Percentiles rank a stretch among this genome's conserved stretches.
These are phyloP conservation scores for Kluyveromyces marxianus DNA, from an alignment of 1,139 yeast genomes.

Conservation along the genomic window DNA sequence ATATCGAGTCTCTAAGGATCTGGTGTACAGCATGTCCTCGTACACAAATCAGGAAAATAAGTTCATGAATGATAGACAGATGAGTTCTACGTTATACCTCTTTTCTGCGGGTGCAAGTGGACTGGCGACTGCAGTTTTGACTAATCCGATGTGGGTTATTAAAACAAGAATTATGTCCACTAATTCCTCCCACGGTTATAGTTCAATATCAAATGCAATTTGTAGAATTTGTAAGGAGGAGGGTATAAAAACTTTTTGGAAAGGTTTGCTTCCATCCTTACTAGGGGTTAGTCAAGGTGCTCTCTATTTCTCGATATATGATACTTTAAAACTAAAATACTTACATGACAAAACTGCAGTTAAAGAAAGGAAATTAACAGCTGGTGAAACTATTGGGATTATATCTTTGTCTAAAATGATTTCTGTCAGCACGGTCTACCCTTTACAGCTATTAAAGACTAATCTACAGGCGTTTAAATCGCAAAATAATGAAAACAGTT, in stretches of 20 bases:
- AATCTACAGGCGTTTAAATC: slow-evolving; percentile 55
- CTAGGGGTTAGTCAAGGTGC: slow-evolving; percentile 86
- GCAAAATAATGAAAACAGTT: slow-evolving; percentile 34
- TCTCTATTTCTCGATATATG: slow-evolving; percentile 78
- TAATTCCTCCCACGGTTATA: slow-evolving; percentile 47
- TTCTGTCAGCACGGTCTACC: slow-evolving; percentile 68
- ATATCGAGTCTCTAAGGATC: slow-evolving; percentile 52
- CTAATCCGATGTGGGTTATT: slow-evolving; percentile 96
- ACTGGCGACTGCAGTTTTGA: slow-evolving; percentile 57
- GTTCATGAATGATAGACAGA: slow-evolving; percentile 20
- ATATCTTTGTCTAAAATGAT: slow-evolving; percentile 65
- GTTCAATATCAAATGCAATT: slow-evolving; percentile 50
- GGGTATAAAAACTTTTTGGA: slow-evolving; percentile 70
- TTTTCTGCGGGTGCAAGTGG: slow-evolving; percentile 64
- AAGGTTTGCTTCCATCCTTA: slow-evolving; percentile 75
- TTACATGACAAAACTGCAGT: slow-evolving; percentile 14
- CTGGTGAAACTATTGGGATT: slow-evolving; percentile 52
- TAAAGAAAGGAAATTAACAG: slow-evolving; percentile 32
- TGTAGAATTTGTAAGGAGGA: slow-evolving; percentile 45
- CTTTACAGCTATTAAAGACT: slow-evolving; percentile 75
- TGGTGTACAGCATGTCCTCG: slow-evolving; percentile 16
- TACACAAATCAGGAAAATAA: slow-evolving; percentile 5
- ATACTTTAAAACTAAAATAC: slow-evolving; percentile 41
- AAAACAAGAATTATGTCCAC: slow-evolving; percentile 80
- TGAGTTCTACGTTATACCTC: slow-evolving; percentile 34